Percentiles rank a stretch among this genome's conserved stretches.
Conservation (phyloP, 2,329 filamentous ascomycete genomes). For the Didymella glomerata region DNA sequence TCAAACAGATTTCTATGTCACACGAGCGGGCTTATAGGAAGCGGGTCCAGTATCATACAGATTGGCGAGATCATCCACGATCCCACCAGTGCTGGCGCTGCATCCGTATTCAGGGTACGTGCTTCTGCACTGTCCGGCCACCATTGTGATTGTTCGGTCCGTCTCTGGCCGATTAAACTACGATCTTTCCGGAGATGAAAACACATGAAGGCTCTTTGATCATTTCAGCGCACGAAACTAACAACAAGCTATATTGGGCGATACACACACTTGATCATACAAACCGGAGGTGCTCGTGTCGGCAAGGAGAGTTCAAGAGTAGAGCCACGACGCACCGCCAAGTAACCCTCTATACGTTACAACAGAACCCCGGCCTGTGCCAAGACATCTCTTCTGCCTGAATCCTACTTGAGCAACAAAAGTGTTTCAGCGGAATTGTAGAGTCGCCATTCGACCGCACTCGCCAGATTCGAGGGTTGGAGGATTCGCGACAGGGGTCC, state of each 20-base stretch:
- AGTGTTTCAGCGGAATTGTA: neutral
- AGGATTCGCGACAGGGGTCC: constrained; percentile 13
- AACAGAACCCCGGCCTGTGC: neutral
- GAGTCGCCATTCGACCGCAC: neutral
- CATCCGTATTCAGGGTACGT: neutral
- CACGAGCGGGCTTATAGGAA: neutral
- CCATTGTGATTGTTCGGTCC: neutral
- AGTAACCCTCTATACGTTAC: neutral
- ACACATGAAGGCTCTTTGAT: neutral
- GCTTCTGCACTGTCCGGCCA: neutral
- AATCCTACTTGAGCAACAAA: neutral
- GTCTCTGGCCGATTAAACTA: neutral
- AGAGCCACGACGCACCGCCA: neutral
- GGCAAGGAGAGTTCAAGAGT: neutral
- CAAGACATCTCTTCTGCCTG: neutral
- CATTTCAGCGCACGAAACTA: neutral
- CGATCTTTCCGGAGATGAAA: neutral
- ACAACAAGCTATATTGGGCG: neutral
- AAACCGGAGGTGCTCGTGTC: neutral
- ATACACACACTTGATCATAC: neutral
- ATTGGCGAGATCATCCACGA: neutral
- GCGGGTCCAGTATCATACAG: neutral
- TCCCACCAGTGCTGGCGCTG: neutral
- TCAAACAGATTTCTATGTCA: neutral
- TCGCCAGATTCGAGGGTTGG: neutral